Evolutionary conservation across 2,329 filamentous ascomycete species (phyloP).

Genomic region (Fusarium sp.): DNA sequence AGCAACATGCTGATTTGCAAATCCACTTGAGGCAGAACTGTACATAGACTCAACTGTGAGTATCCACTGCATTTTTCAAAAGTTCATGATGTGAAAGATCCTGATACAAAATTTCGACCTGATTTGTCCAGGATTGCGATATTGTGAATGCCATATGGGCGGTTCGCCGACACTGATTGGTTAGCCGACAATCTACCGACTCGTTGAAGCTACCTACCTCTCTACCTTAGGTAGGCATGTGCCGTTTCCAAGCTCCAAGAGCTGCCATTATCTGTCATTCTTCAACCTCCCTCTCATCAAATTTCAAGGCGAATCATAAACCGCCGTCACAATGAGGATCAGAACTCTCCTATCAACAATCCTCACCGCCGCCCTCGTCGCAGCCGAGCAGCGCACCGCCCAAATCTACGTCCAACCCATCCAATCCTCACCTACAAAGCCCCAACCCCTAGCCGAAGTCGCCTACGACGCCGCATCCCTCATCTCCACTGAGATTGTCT

Average conservation of each 20-base stretch:
- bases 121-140: not conserved
- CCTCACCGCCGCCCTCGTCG: constrained; percentile 58
- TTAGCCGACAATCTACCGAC: constrained; percentile 45
- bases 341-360: constrained; percentile 58
- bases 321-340: constrained; percentile 57
- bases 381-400: constrained; percentile 59
- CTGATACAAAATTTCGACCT: not conserved
- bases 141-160: not conserved
- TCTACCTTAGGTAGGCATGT: too few species aligned
- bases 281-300: constrained; percentile 11
- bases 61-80: not conserved
- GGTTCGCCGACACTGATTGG: constrained; percentile 4
- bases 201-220: constrained; percentile 22
- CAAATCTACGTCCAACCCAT: constrained; percentile 69
- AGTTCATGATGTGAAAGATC: not conserved
- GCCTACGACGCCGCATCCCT: constrained; percentile 64
- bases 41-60: constrained; percentile 20
- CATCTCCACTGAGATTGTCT: constrained; percentile 61
- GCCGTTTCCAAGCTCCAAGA: constrained; percentile 37
- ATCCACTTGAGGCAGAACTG: constrained; percentile 28
- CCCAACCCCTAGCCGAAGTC: constrained; percentile 67
- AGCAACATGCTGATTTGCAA: constrained; percentile 30
- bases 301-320: not conserved
- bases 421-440: constrained; percentile 50
- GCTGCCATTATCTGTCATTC: constrained; percentile 19